Evolutionary conservation across 2,329 filamentous ascomycete species (phyloP).

Genomic region (Nannizziopsis arthrosporioides): DNA sequence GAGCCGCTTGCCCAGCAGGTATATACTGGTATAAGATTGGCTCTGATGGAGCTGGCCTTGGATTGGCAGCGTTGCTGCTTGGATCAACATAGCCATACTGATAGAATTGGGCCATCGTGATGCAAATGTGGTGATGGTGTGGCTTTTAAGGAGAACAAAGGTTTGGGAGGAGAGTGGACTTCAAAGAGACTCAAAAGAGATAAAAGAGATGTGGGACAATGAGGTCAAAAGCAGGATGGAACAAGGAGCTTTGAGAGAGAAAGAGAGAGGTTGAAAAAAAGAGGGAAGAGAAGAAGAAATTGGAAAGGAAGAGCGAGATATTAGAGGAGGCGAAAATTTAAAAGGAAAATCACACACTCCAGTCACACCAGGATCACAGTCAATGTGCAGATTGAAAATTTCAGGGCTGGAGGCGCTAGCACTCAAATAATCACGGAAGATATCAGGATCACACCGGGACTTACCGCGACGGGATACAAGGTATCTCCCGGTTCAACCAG

Average conservation of each 20-base stretch:
- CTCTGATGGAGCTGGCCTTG: slow-evolving; percentile 3
- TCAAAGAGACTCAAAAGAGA: not conserved
- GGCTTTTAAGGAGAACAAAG: not conserved
- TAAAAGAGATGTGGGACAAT: not conserved
- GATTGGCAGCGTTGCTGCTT: not conserved
- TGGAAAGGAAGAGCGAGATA: not conserved
- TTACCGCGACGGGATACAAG: slow-evolving; percentile 13
- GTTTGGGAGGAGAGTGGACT: not conserved
- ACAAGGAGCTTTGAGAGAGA: not conserved
- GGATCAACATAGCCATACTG: slow-evolving; percentile 14
- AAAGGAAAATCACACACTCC: not conserved
- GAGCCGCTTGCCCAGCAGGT: slow-evolving; percentile 10
- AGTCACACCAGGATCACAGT: not conserved
- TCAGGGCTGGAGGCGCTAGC: too few relatives aligned
- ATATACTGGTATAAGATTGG: slow-evolving; percentile 14
- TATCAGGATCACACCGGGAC: not conserved
- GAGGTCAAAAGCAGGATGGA: too few relatives aligned
- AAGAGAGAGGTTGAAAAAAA: not conserved
- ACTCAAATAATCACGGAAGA: not conserved
- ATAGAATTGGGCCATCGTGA: slow-evolving; percentile 13
- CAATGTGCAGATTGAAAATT: not conserved
- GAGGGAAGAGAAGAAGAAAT: not conserved
- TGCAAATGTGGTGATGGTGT: not conserved
- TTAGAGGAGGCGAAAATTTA: not conserved
- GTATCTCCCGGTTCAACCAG: slow-evolving; percentile 14